Conservation (phyloP, 108 stramenopile genomes). For the Schizochytrium sp. region DNA sequence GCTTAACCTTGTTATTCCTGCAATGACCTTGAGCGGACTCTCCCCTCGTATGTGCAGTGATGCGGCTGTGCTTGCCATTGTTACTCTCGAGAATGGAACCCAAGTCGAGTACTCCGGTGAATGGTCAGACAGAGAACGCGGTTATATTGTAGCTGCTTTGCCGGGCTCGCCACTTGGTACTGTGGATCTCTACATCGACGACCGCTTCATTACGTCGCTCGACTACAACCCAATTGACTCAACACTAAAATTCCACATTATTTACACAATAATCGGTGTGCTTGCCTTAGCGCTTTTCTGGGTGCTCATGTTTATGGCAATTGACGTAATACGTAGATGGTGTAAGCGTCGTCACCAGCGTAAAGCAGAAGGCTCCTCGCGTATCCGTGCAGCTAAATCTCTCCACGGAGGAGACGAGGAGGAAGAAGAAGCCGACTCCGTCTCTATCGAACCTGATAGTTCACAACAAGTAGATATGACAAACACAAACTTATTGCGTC, state of each 20-base stretch:
- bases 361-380: not conserved
- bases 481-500: constrained; percentile 41
- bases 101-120: not conserved
- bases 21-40: not conserved
- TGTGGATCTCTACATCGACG: not conserved
- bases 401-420: not conserved
- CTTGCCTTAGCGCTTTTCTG: not conserved
- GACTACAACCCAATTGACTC: constrained; percentile 23
- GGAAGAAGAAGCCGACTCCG: not conserved
- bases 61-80: not conserved
- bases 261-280: not conserved
- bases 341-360: not conserved
- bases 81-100: not conserved
- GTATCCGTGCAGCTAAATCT: not conserved
- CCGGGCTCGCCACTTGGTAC: not conserved
- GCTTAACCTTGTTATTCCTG: not conserved
- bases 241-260: not conserved
- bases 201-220: constrained; percentile 5
- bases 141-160: not conserved
- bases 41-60: not conserved
- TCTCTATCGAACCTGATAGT: not conserved
- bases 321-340: not conserved
- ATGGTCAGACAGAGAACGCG: constrained; percentile 13
- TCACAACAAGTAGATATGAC: not conserved
- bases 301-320: not conserved